Evolutionary conservation across 352 stramenopile species (phyloP).

Genomic region (Albugo laibachii): DNA sequence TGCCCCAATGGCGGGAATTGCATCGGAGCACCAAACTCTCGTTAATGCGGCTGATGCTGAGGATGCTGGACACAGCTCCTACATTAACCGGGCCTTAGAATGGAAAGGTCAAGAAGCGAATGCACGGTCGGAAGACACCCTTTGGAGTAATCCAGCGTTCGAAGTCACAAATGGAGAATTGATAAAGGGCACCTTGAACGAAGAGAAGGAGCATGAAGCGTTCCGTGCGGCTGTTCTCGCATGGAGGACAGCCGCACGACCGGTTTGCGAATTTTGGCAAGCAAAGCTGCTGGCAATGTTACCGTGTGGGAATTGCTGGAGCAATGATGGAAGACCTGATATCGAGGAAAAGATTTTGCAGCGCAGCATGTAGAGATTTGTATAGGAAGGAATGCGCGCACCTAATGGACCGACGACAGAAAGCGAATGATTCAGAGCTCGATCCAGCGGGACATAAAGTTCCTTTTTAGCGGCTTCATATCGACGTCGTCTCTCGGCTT

Average conservation of each 20-base stretch:
- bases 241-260: constrained; percentile 19
- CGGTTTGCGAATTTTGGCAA: constrained; percentile 16
- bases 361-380: constrained; percentile 11
- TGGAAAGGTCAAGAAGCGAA: constrained; percentile 2
- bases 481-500: too few relatives aligned
- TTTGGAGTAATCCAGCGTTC: too few relatives aligned
- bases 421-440: too few relatives aligned
- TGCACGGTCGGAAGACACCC: background rate
- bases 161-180: constrained; percentile 17
- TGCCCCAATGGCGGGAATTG: constrained; percentile 12
- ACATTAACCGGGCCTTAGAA: constrained; percentile 17
- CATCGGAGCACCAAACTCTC: constrained; percentile 26
- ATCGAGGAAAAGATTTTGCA: constrained; percentile 36
- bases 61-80: constrained; percentile 12
- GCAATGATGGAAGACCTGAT: constrained; percentile 18
- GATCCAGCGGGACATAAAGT: too few relatives aligned
- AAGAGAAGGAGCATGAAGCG: constrained; percentile 39
- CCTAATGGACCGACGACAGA: constrained; percentile 4
- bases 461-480: too few relatives aligned
- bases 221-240: constrained; percentile 37
- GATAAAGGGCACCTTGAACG: constrained; percentile 35
- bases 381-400: constrained; percentile 35
- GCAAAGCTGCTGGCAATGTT: constrained; percentile 66
- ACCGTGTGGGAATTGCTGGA: constrained; percentile 24
- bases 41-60: constrained; percentile 3